Evolutionary conservation across 2,329 filamentous ascomycete species (phyloP).

Genomic region (Colletotrichum sp.): DNA sequence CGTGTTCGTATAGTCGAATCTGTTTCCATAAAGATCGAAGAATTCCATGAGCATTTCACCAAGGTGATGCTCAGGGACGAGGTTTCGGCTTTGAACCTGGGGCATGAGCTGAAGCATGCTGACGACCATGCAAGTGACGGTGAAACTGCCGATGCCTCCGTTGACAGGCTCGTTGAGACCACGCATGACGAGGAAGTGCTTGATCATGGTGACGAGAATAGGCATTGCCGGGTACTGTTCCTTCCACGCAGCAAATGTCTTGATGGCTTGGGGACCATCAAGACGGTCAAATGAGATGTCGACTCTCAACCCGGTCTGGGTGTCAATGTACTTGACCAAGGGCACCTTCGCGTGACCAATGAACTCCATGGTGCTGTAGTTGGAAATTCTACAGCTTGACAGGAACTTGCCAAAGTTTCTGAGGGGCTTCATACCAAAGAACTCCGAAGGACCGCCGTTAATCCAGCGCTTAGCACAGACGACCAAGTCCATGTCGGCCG

Average conservation of each 20-base stretch:
- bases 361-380: slow-evolving; percentile 64
- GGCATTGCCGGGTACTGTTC: slow-evolving; percentile 82
- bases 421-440: slow-evolving; percentile 63
- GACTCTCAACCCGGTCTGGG: slow-evolving; percentile 77
- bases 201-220: slow-evolving; percentile 83
- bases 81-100: slow-evolving; percentile 64
- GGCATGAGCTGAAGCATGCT: slow-evolving; percentile 86
- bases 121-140: slow-evolving; percentile 90
- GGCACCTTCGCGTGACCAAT: slow-evolving; percentile 84
- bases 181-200: slow-evolving; percentile 90
- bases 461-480: slow-evolving; percentile 58
- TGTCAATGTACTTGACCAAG: slow-evolving; percentile 89
- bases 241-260: slow-evolving; percentile 84
- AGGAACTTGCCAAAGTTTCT: slow-evolving; percentile 69
- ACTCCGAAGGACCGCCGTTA: slow-evolving; percentile 42
- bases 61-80: slow-evolving; percentile 69
- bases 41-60: slow-evolving; percentile 87
- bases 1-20: slow-evolving; percentile 72
- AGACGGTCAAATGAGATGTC: slow-evolving; percentile 96
- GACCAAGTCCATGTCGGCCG: slow-evolving; percentile 94
- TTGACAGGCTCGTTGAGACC: slow-evolving; percentile 90
- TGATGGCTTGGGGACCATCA: slow-evolving; percentile 78
- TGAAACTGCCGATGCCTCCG: slow-evolving; percentile 92
- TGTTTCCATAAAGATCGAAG: slow-evolving; percentile 85
- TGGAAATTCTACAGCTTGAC: slow-evolving; percentile 58